Base-by-base conservation (phyloP, 805 yeast species). In the Nakazawaea ambrosiae region DNA sequence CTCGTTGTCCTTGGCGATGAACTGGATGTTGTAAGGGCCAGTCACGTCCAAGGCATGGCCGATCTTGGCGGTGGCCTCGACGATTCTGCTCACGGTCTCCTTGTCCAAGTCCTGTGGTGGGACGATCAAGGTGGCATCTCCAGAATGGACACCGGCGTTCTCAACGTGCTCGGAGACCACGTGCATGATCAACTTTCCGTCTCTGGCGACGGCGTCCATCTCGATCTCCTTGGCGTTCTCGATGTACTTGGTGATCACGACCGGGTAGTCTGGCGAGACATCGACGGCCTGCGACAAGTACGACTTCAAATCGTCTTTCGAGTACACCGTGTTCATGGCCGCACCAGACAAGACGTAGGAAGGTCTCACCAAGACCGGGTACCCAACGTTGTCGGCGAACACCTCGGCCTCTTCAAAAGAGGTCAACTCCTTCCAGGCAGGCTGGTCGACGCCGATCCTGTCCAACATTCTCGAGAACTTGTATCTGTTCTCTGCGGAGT, bases 81-180 rank as follows among this genome's bases (percentile, higher is more conserved):
- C 96, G 54, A 92, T 87, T 63, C 97, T 75, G 46, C 73, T 66
- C 37, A 90, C 95, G 32, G 96, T 87, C 65, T 86, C 96, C 43
- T 87, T 85, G 48, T 82, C 90, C 51, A 92, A 73, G 57, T 86
- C 95, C 67, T 90, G 97, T 36, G 97, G 96, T 39, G 98, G 98
- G 42, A 90, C 94, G 60, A 90, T 84, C 55, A 90, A 68, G 33
- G 97, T 92, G 44, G 98, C 98, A 64, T 90, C 98, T 72, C 98
- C 98, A 36, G 97, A 90, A 65, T 90, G 98, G 31, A 90, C 96
- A 75, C 98, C 98, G 20, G 98, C 98, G 57, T 90, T 90, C 68
- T 90, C 98, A 48, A 92, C 96, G 60, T 90, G 98, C 65, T 92
- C 97, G 39, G 96, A 87, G 42, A 90, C 96, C 57, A 88, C 97